Evolutionary conservation across 495 filamentous ascomycete species (phyloP).

Genomic region (Rostrohypoxylon terebratum): DNA sequence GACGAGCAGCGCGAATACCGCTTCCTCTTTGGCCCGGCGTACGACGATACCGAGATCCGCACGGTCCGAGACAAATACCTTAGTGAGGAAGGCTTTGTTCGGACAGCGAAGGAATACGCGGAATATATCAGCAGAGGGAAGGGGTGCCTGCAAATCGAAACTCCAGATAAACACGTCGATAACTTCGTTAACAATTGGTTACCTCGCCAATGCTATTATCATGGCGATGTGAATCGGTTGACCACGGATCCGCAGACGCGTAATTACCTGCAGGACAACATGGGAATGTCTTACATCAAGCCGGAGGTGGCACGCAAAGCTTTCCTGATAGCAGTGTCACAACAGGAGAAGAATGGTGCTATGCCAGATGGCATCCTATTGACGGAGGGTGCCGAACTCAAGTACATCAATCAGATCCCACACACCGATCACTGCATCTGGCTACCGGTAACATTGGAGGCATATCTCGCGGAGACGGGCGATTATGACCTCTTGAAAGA

Average conservation of each 20-base stretch:
- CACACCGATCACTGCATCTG: slow-evolving; percentile 70
- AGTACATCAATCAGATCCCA: slow-evolving; percentile 70
- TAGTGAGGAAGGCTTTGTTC: slow-evolving; percentile 61
- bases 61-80: slow-evolving; percentile 62
- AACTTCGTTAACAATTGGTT: slow-evolving; percentile 71
- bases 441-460: slow-evolving; percentile 65
- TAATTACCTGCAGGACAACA: slow-evolving; percentile 70
- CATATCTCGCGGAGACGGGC: slow-evolving; percentile 65
- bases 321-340: slow-evolving; percentile 61
- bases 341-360: slow-evolving; percentile 65
- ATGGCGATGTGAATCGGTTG: slow-evolving; percentile 68
- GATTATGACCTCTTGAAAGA: slow-evolving; percentile 64
- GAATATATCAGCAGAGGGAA: slow-evolving; percentile 61
- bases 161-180: slow-evolving; percentile 66
- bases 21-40: slow-evolving; percentile 67
- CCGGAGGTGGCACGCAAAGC: slow-evolving; percentile 61
- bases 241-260: slow-evolving; percentile 69
- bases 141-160: slow-evolving; percentile 64
- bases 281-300: slow-evolving; percentile 70
- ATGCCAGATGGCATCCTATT: slow-evolving; percentile 69
- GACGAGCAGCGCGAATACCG: slow-evolving; percentile 60
- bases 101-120: slow-evolving; percentile 58
- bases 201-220: slow-evolving; percentile 67
- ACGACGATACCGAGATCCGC: slow-evolving; percentile 62
- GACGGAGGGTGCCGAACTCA: slow-evolving; percentile 65